Conservation (phyloP, 2,329 filamentous ascomycete genomes). For the Beauveria caledonica region DNA sequence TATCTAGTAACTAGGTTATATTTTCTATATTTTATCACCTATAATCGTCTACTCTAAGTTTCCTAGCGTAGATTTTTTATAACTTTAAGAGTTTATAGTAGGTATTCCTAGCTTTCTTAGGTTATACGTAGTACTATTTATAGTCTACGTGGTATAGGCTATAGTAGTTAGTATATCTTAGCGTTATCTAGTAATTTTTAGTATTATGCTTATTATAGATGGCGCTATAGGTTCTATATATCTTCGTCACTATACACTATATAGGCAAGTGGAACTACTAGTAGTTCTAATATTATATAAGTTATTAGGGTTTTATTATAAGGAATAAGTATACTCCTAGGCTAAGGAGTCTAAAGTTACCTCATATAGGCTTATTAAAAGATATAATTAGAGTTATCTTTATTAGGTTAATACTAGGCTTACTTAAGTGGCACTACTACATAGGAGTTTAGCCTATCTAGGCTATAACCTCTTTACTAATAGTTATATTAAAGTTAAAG, state of each 20-base stretch:
- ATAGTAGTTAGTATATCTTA: not conserved
- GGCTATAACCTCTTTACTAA: not conserved
- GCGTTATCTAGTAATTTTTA: not conserved
- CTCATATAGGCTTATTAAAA: not conserved
- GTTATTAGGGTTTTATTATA: not conserved
- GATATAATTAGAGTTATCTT: conserved; percentile 1
- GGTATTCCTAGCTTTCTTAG: not conserved
- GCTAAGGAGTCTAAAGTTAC: not conserved
- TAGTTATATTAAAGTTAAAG: not conserved
- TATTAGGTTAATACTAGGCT: not conserved
- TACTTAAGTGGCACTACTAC: not conserved
- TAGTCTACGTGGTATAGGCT: not conserved
- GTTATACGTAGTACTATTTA: not conserved
- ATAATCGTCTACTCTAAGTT: no score
- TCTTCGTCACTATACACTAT: not conserved
- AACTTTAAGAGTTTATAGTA: not conserved
- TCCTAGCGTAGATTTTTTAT: no score
- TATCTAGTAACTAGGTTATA: not conserved
- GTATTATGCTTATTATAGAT: not conserved
- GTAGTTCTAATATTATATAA: not conserved
- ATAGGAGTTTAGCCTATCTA: not conserved
- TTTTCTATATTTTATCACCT: not conserved
- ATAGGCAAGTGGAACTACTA: not conserved
- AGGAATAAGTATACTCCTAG: not conserved
- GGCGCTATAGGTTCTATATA: not conserved